Base-by-base conservation (phyloP, 2,329 filamentous ascomycete species). In the Rutstroemia sp. region DNA sequence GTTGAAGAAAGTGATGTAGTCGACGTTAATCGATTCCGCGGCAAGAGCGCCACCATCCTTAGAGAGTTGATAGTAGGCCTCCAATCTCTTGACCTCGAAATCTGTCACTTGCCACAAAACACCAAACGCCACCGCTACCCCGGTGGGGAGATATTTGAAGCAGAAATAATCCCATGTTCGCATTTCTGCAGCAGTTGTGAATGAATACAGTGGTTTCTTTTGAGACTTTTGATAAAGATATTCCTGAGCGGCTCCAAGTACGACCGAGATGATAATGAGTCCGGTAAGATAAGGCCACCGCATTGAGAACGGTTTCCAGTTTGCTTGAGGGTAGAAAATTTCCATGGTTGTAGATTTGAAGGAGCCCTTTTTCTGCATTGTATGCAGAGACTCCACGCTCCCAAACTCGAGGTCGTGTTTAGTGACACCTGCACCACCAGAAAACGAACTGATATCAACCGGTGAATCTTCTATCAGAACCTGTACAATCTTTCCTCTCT, bases 261-360 rank as follows among this genome's bases (percentile, higher is more conserved):
- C 69, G 5, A 81, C 57, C 0, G 83, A 84, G 9, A 85, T 58
- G 1, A 79, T 10, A 23, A 85, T 74, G 17, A 87, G 71, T 38
- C 73, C 66, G 1, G 71, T 64, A 2, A 87, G 73, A 62, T 84
- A 87, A 0, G 80, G 80, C 75, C 78, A 80, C 30, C 79, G 74
- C 81, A 87, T 86, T 0, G 79, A 78, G 58, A 84, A 78, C 0
- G 83, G 84, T 65, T 82, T 84, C 84, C 83, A 87, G 67, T 87
- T 79, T 2, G 82, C 80, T 57, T 81, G 78, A 0, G 82, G 82
- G 60, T 82, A 84, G 61, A 83, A 83, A 0, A 82, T 69, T 54
- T 81, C 73, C 0, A 74, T 74, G 51, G 68, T 70, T n/a, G 63
- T 61, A 3, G 72, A 68, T n/a, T 57, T 53, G 8, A 65, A 54